Conservation (phyloP, 495 filamentous ascomycete genomes). For the Durotheca rogersii region DNA sequence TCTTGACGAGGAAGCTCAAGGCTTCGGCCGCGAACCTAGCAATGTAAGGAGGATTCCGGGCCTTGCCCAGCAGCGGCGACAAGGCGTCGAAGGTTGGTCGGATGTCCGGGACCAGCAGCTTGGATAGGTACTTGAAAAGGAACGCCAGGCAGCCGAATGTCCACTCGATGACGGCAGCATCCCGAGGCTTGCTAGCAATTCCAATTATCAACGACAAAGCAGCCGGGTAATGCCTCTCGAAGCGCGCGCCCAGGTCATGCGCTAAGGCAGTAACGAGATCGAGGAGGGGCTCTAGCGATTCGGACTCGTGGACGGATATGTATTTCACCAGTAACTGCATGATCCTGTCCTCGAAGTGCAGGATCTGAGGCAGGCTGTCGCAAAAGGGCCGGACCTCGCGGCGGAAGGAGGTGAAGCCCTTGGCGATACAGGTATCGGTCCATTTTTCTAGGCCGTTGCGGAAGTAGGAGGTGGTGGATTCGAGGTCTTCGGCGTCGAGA, state of each 20-base stretch:
- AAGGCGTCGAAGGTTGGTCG: slow-evolving; percentile 79
- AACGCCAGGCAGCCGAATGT: slow-evolving; percentile 92
- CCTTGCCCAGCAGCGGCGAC: slow-evolving; percentile 81
- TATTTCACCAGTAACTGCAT: slow-evolving; percentile 74
- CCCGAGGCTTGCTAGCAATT: slow-evolving; percentile 49
- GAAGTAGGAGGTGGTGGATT: slow-evolving; percentile 74
- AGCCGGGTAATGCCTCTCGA: slow-evolving; percentile 80
- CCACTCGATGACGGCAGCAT: slow-evolving; percentile 88
- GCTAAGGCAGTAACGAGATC: slow-evolving; percentile 85
- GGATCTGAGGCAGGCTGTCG: slow-evolving; percentile 86
- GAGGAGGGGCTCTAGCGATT: slow-evolving; percentile 81
- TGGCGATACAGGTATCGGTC: slow-evolving; percentile 85
- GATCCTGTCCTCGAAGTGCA: slow-evolving; percentile 83
- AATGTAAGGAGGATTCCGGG: slow-evolving; percentile 77
- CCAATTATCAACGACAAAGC: slow-evolving; percentile 66
- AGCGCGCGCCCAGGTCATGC: slow-evolving; percentile 82
- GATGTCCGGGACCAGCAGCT: slow-evolving; percentile 79
- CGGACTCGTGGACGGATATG: slow-evolving; percentile 71
- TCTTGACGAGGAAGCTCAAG: slow-evolving; percentile 88
- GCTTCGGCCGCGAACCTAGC: slow-evolving; percentile 91
- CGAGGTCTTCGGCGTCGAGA: slow-evolving; percentile 71
- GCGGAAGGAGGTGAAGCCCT: slow-evolving; percentile 71
- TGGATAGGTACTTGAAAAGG: slow-evolving; percentile 93
- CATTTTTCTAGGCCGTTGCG: slow-evolving; percentile 79
- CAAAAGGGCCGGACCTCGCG: slow-evolving; percentile 71